Evolutionary conservation across 2,329 filamentous ascomycete species (phyloP).

Genomic region (Claviceps arundinis): DNA sequence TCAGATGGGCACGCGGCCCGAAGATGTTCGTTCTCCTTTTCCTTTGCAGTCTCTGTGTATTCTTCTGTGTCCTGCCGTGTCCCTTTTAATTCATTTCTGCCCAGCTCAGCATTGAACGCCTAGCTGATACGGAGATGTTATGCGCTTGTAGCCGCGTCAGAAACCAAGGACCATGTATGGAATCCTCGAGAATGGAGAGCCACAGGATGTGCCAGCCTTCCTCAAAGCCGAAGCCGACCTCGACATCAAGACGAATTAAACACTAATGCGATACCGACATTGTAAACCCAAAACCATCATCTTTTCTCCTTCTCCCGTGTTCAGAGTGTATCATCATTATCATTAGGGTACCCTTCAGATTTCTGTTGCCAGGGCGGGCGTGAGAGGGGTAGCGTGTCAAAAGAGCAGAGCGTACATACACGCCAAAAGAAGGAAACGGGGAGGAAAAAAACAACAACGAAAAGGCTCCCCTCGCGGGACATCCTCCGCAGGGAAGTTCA

Average conservation of each 20-base stretch:
- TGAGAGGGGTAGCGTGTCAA: background rate
- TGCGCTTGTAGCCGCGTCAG: conserved; percentile 19
- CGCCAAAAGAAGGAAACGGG: background rate
- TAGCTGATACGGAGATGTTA: background rate
- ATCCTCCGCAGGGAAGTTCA: conserved; percentile 7
- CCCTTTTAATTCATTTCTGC: too few species aligned
- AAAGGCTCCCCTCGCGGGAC: too few species aligned
- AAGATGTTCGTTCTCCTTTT: conserved; percentile 19
- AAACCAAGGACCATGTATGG: conserved; percentile 27
- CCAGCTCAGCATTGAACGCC: background rate
- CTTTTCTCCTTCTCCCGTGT: background rate
- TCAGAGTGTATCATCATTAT: background rate
- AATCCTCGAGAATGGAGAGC: conserved; percentile 27
- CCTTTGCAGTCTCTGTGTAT: background rate
- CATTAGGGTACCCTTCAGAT: background rate
- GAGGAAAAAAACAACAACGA: background rate
- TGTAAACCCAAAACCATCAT: background rate
- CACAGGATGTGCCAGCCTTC: conserved; percentile 20
- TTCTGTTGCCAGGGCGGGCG: background rate
- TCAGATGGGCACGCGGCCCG: conserved; percentile 27
- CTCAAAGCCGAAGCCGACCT: conserved; percentile 14
- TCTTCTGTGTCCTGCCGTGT: background rate
- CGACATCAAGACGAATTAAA: background rate
- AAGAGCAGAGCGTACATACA: background rate
- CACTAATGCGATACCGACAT: background rate